Evolutionary conservation across 2,329 filamentous ascomycete species (phyloP).

Genomic region (Microsporum audouinii): DNA sequence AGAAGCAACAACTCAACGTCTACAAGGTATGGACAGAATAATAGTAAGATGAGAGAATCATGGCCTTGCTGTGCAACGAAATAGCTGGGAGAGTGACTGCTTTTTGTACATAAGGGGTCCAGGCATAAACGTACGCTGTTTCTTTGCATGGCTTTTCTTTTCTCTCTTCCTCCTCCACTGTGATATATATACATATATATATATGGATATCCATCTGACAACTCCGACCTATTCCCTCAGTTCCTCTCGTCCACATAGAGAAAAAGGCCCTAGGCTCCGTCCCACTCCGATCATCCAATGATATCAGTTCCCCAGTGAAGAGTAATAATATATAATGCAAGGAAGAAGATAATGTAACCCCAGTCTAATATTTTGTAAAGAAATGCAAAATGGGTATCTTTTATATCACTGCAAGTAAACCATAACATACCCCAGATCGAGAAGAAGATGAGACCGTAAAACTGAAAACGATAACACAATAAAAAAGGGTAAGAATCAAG

Average conservation of each 20-base stretch:
- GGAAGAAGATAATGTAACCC: neutral
- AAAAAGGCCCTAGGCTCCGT: neutral
- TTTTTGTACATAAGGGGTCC: neutral
- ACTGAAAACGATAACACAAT: neutral
- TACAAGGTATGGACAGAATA: neutral
- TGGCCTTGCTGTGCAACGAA: neutral
- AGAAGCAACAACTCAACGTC: neutral
- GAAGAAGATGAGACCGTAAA: neutral
- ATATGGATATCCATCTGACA: neutral
- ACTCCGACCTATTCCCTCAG: neutral
- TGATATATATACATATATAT: neutral
- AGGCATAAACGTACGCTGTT: neutral
- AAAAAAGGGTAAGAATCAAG: neutral
- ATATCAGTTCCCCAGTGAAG: neutral
- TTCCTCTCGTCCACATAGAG: neutral
- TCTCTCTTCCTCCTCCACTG: neutral
- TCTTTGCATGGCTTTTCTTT: neutral
- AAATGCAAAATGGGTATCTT: slow-evolving; percentile 2
- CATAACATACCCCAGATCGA: neutral
- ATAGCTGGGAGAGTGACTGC: neutral
- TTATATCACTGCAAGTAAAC: slow-evolving; percentile 4
- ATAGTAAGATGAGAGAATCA: neutral
- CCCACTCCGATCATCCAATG: neutral
- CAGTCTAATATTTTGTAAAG: neutral
- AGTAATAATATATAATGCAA: neutral